A percentile compares a stretch with the other conserved stretches of the same genome.
phyloP scores from a whole-genome alignment of 2,329 filamentous ascomycete genomes.

The Aspergillus latus region DNA sequence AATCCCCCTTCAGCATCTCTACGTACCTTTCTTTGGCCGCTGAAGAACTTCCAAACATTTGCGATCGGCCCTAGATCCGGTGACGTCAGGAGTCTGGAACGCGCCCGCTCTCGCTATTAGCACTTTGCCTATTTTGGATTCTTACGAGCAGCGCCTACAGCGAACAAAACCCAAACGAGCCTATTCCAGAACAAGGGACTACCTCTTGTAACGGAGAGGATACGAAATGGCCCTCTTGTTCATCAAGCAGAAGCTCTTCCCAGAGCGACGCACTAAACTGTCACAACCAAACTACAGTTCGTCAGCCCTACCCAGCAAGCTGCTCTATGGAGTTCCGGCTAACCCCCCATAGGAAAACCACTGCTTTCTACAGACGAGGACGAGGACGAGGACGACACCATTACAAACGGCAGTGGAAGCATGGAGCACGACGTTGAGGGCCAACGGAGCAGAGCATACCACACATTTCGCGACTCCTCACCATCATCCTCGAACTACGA shows the following conservation, averaged over 20 bases:
- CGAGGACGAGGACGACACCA: conserved; percentile 20
- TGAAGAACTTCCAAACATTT: neutral
- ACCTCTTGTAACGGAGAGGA: neutral
- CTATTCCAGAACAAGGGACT: neutral
- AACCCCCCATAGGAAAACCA: conserved; percentile 30
- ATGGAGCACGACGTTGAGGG: conserved; percentile 34
- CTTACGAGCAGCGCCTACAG: neutral
- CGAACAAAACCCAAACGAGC: neutral
- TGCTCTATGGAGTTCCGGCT: conserved; percentile 4
- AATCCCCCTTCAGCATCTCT: neutral
- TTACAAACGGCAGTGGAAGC: conserved; percentile 24
- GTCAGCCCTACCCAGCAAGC: conserved; percentile 8
- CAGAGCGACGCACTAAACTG: conserved; percentile 21
- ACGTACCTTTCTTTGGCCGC: neutral
- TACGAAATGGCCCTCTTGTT: conserved; percentile 40
- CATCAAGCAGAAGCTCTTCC: conserved; percentile 40
- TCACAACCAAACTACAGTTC: conserved; percentile 16
- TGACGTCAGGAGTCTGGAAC: conserved; percentile 6
- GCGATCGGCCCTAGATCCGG: neutral
- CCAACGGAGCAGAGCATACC: conserved; percentile 34
- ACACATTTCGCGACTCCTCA: conserved; percentile 31
- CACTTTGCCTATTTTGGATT: conserved; percentile 4
- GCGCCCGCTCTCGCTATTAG: neutral
- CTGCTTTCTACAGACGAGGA: conserved; percentile 26
- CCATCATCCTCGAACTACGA: conserved; percentile 24